These are phyloP conservation scores for Claviceps spartinae DNA, from an alignment of 2,329 filamentous ascomycete genomes.

Conservation along the genomic window DNA sequence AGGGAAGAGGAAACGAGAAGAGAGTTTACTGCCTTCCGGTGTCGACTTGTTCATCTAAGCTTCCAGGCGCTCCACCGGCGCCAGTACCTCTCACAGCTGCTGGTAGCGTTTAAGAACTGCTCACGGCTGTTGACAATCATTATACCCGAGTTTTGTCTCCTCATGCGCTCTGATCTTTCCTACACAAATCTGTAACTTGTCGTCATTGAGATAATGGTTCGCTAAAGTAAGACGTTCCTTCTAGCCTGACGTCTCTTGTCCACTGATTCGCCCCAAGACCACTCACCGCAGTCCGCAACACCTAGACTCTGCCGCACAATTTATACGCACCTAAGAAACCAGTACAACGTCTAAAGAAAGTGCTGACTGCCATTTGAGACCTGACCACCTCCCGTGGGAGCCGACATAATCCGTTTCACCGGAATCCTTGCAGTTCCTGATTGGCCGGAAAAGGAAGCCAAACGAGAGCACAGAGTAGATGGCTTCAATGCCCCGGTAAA, in stretches of 20 bases:
- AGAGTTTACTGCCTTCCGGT: too few species aligned
- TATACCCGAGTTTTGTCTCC: too few species aligned
- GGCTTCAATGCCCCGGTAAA: background rate
- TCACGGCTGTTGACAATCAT: too few species aligned
- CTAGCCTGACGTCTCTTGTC: background rate
- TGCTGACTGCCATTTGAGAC: constrained; percentile 2
- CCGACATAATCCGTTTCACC: background rate
- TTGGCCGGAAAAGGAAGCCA: background rate
- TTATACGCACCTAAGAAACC: constrained; percentile 13
- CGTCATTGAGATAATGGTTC: background rate
- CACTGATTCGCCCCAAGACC: too few species aligned
- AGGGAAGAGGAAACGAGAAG: too few species aligned
- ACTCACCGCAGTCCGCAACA: background rate
- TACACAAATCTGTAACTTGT: too few species aligned
- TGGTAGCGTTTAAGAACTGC: too few species aligned
- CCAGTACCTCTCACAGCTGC: too few species aligned
- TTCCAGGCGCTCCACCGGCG: too few species aligned
- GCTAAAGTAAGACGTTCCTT: background rate
- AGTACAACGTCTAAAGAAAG: constrained; percentile 13
- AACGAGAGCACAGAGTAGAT: background rate
- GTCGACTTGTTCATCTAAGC: too few species aligned
- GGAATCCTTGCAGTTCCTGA: background rate
- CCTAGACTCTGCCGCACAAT: background rate
- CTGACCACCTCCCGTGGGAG: background rate
- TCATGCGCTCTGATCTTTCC: too few species aligned